phyloP scores from a whole-genome alignment of 345 rosid species.

The Hirschfeldia incana region DNA sequence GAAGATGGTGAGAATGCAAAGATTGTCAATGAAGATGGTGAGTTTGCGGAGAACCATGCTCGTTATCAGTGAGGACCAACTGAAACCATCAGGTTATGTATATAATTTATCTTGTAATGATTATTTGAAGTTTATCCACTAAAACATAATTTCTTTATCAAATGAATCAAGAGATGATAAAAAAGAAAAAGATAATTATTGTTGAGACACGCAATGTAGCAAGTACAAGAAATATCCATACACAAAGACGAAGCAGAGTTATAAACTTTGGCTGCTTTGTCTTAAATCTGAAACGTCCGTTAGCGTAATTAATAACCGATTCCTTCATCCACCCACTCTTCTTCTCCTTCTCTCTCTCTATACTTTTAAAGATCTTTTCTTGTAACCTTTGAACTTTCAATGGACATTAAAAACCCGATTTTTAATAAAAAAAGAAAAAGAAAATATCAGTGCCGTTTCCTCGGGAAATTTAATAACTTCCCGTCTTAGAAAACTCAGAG shows the following conservation, averaged over 20 bases:
- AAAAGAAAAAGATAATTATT: background rate
- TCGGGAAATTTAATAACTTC: background rate
- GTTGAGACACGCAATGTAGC: background rate
- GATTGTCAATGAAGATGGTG: too few relatives aligned
- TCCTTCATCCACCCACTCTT: conserved; percentile 7
- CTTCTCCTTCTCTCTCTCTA: background rate
- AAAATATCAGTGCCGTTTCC: background rate
- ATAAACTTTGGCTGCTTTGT: conserved; percentile 28
- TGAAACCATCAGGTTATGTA: too few relatives aligned
- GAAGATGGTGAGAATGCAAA: too few relatives aligned
- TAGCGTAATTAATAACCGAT: conserved; percentile 18
- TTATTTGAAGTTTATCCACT: background rate
- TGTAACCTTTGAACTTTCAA: conserved; percentile 13
- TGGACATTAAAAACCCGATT: conserved; percentile 9
- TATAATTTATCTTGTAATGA: background rate
- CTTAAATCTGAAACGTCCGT: conserved; percentile 31
- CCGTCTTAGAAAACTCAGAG: background rate
- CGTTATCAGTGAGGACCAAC: too few relatives aligned
- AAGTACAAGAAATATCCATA: conserved; percentile 6
- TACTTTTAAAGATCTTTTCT: background rate
- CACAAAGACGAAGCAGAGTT: conserved; percentile 5
- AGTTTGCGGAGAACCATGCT: too few relatives aligned
- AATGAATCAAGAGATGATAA: background rate
- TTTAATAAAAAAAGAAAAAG: background rate
- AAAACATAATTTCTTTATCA: too few relatives aligned